These are phyloP conservation scores for Fimicolochytrium jonesii DNA, from an alignment of 192 early-diverging fungal genomes.

Conservation along the genomic window DNA sequence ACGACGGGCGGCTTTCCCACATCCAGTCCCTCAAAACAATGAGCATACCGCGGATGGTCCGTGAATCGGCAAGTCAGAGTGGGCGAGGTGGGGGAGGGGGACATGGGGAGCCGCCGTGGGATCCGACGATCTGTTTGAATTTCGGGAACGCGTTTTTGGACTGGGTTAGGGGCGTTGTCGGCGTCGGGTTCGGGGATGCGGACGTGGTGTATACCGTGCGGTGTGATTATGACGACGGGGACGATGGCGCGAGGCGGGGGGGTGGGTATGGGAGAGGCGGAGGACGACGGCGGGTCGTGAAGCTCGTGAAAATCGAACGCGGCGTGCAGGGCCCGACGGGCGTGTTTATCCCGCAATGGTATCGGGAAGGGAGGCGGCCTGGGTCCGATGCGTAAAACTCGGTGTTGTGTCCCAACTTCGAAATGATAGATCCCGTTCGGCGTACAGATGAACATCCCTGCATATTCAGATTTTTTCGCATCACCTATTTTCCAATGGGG, in stretches of 20 bases:
- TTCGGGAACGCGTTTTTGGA: slow-evolving; percentile 67
- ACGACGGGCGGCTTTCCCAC: slow-evolving; percentile 54
- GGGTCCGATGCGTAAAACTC: too few species aligned
- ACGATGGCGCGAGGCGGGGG: too few species aligned
- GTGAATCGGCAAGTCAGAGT: too few species aligned
- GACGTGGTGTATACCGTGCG: slow-evolving; percentile 22
- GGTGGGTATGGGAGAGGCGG: background rate
- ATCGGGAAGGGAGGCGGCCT: too few species aligned
- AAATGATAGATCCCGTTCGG: too few species aligned
- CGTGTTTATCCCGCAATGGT: slow-evolving; percentile 11
- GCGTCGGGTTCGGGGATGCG: slow-evolving; percentile 24
- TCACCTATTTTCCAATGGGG: too few species aligned
- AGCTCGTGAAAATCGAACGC: background rate
- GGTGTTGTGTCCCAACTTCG: too few species aligned
- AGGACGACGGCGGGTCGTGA: background rate
- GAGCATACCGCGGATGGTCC: slow-evolving; percentile 76
- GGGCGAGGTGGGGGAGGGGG: too few species aligned
- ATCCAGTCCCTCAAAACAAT: slow-evolving; percentile 69
- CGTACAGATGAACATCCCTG: too few species aligned
- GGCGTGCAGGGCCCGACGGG: slow-evolving; percentile 7
- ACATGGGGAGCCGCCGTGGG: slow-evolving; percentile 67
- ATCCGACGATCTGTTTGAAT: slow-evolving; percentile 78
- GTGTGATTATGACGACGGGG: background rate
- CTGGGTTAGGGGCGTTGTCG: slow-evolving; percentile 22
- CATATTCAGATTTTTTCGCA: too few species aligned